Evolutionary conservation across 2,329 filamentous ascomycete species (phyloP).

Genomic region (Orbilia oligospora): DNA sequence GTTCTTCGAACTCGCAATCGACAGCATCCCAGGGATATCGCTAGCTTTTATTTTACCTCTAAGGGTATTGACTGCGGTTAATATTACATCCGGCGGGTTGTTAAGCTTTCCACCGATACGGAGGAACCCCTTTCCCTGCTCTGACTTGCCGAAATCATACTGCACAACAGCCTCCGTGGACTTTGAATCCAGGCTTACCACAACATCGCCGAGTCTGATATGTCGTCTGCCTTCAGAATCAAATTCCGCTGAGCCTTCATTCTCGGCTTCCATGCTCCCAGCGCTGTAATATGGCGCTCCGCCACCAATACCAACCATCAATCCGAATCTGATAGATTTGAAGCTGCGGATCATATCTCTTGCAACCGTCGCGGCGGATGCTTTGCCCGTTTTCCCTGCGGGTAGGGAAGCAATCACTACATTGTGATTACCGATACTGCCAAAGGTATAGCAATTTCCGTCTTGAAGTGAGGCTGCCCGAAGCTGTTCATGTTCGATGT

Average conservation of each 20-base stretch:
- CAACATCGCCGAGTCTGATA: constrained; percentile 62
- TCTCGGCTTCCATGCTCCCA: neutral
- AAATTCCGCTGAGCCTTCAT: neutral
- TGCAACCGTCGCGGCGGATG: constrained; percentile 61
- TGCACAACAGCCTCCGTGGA: constrained; percentile 8
- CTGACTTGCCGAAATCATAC: constrained; percentile 12
- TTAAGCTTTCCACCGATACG: neutral
- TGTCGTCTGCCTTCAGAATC: constrained; percentile 33
- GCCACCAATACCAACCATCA: constrained; percentile 64
- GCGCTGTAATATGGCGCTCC: constrained; percentile 56
- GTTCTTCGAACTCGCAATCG: neutral
- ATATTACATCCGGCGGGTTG: neutral
- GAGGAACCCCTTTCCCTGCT: neutral
- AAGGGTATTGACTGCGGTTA: neutral
- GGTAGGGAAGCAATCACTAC: constrained; percentile 62
- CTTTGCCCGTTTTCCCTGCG: constrained; percentile 51
- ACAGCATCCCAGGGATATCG: neutral
- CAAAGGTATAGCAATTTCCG: constrained; percentile 58
- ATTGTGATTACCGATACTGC: constrained; percentile 59
- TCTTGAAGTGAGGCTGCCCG: constrained; percentile 41
- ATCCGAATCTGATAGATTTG: constrained; percentile 46
- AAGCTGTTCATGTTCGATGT: constrained; percentile 48
- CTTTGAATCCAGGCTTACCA: neutral
- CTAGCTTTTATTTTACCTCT: neutral
- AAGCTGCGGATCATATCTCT: constrained; percentile 61